Conservation (phyloP, 495 filamentous ascomycete genomes). For the Collariella sp. region DNA sequence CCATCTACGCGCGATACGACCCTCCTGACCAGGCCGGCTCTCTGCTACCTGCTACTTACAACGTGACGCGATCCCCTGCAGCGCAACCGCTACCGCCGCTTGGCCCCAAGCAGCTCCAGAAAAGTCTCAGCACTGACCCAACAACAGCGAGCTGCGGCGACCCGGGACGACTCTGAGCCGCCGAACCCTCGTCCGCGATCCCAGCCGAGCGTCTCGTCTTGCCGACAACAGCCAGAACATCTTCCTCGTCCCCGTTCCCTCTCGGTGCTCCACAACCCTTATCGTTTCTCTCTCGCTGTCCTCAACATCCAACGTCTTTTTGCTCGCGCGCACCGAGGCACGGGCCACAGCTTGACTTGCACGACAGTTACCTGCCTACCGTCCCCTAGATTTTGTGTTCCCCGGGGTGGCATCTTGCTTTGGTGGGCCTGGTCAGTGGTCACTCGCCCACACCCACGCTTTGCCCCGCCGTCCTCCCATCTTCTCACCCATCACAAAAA, state of each 20-base stretch:
- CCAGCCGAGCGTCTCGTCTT: slow-evolving; percentile 17
- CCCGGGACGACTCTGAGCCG: slow-evolving; percentile 10
- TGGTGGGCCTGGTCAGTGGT: slow-evolving; percentile 24
- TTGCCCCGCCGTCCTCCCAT: slow-evolving; percentile 17
- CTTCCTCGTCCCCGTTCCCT: slow-evolving; percentile 9
- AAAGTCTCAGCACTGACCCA: slow-evolving; percentile 10
- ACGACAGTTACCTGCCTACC: slow-evolving; percentile 22
- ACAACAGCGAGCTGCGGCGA: slow-evolving; percentile 8
- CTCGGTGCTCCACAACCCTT: slow-evolving; percentile 26
- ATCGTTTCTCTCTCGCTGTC: slow-evolving; percentile 32
- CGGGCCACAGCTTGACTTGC: slow-evolving; percentile 28
- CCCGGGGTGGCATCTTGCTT: slow-evolving; percentile 19
- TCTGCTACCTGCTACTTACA: slow-evolving; percentile 4
- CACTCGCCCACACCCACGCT: slow-evolving; percentile 14
- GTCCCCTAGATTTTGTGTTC: slow-evolving; percentile 25
- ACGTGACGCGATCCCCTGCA: slow-evolving; percentile 8
- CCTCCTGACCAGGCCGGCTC: not conserved
- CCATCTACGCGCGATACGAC: slow-evolving; percentile 7
- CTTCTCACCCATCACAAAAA: slow-evolving; percentile 21
- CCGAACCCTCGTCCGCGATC: slow-evolving; percentile 18
- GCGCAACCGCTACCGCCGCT: slow-evolving; percentile 10
- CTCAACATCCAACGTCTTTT: slow-evolving; percentile 28
- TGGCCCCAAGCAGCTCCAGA: slow-evolving; percentile 2
- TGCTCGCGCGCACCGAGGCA: slow-evolving; percentile 24
- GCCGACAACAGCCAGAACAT: slow-evolving; percentile 6